These are phyloP conservation scores for Poronia punctata DNA, from an alignment of 495 filamentous ascomycete genomes.

Conservation along the genomic window DNA sequence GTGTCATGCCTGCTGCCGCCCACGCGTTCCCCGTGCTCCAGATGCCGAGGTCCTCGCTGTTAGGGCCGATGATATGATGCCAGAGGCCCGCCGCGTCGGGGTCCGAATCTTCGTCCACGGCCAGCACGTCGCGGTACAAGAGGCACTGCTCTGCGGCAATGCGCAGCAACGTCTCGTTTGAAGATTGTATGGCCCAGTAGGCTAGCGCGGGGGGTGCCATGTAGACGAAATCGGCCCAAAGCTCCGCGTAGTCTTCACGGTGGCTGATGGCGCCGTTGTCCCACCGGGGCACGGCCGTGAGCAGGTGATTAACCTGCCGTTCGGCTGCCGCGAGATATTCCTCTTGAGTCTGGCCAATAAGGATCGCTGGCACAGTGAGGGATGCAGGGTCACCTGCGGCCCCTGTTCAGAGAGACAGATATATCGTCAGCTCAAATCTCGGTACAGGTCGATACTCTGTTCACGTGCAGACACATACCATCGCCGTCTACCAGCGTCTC, in stretches of 20 bases:
- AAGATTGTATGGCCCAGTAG: slow-evolving; percentile 38
- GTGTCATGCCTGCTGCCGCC: slow-evolving; percentile 43
- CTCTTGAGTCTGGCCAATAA: slow-evolving; percentile 36
- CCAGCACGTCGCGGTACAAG: slow-evolving; percentile 39
- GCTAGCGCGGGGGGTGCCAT: slow-evolving; percentile 47
- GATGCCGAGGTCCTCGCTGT: slow-evolving; percentile 33
- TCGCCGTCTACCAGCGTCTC: slow-evolving; percentile 25
- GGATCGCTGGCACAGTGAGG: slow-evolving; percentile 37
- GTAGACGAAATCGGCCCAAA: slow-evolving; percentile 47
- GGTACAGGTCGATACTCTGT: slow-evolving; percentile 1
- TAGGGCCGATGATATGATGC: slow-evolving; percentile 43
- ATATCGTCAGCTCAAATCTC: not conserved
- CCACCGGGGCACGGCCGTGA: slow-evolving; percentile 38
- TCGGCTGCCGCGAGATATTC: slow-evolving; percentile 29
- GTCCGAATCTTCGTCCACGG: slow-evolving; percentile 10
- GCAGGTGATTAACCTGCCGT: slow-evolving; percentile 34
- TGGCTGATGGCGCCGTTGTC: slow-evolving; percentile 47
- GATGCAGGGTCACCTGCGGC: slow-evolving; percentile 39
- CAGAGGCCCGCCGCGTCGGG: slow-evolving; percentile 28
- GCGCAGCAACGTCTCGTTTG: slow-evolving; percentile 26
- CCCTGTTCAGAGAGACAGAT: slow-evolving; percentile 12
- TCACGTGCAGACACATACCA: too few species aligned
- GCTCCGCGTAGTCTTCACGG: slow-evolving; percentile 34
- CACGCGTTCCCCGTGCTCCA: slow-evolving; percentile 50
- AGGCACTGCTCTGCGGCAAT: slow-evolving; percentile 35